Percentiles rank a stretch among this genome's conserved stretches.
Conservation (phyloP, 2,329 filamentous ascomycete genomes). For the Monilinia laxa region DNA sequence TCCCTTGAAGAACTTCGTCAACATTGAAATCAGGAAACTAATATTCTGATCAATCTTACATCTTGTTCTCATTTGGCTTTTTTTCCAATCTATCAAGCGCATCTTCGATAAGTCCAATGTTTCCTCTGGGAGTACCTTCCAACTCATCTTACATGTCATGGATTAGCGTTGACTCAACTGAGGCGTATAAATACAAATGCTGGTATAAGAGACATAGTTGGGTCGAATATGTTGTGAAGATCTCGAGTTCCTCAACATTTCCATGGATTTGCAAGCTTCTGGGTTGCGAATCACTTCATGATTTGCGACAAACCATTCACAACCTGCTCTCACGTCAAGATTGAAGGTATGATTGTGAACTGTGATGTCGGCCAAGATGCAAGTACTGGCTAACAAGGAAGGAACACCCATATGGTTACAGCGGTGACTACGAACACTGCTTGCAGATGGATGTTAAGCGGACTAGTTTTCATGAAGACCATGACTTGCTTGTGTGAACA, state of each 20-base stretch:
- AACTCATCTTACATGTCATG: conserved; percentile 27
- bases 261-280: not conserved
- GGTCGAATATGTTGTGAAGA: not conserved
- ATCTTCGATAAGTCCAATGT: conserved; percentile 33
- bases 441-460: not conserved
- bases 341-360: not conserved
- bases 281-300: not conserved
- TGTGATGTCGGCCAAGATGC: not conserved
- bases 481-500: not conserved
- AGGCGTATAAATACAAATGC: not conserved
- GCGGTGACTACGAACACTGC: not conserved
- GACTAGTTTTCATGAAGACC: not conserved
- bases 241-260: not conserved
- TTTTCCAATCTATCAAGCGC: conserved; percentile 29
- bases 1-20: conserved; percentile 25
- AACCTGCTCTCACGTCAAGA: not conserved
- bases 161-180: conserved; percentile 17
- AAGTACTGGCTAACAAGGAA: not conserved
- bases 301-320: not conserved
- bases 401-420: not conserved
- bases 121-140: conserved; percentile 30
- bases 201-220: not conserved
- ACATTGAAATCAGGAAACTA: not conserved
- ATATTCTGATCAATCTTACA: conserved; percentile 21
- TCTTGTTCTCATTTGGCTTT: conserved; percentile 30